phyloP scores from a whole-genome alignment of 2,329 filamentous ascomycete species.

The Ophiostoma ulmi region DNA sequence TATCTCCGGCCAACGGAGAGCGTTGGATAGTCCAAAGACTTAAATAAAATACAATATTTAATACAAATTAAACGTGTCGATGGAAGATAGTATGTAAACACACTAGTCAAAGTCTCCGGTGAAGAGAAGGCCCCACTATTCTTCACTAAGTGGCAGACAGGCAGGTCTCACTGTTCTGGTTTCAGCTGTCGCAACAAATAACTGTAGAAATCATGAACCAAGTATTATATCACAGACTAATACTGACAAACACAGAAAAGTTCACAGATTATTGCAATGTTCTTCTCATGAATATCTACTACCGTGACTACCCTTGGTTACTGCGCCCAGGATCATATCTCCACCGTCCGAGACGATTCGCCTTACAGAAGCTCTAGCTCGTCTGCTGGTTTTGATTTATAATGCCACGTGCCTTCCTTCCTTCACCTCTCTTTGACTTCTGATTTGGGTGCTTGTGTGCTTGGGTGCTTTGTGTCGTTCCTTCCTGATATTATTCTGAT shows the following conservation, averaged over 20 bases:
- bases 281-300: not conserved
- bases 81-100: not conserved
- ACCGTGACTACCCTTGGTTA: not conserved
- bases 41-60: not conserved
- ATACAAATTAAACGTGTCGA: not conserved
- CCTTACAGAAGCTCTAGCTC: not conserved
- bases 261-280: not conserved
- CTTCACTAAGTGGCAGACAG: no score
- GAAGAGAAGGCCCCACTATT: not conserved
- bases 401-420: slow-evolving; percentile 5
- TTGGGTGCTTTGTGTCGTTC: not conserved
- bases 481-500: not conserved
- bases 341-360: not conserved
- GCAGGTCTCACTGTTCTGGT: not conserved
- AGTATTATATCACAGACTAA: not conserved
- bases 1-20: slow-evolving; percentile 12
- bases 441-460: not conserved
- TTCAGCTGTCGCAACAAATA: not conserved
- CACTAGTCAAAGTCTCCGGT: not conserved
- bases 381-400: slow-evolving; percentile 8
- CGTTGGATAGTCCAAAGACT: not conserved
- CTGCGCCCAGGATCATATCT: not conserved
- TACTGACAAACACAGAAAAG: not conserved
- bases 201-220: not conserved
- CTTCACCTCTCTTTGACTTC: not conserved